Evolutionary conservation across 306 rosid species (phyloP), one percentile per base, ranked within the genome.

Genomic region (Medicago arabica): DNA sequence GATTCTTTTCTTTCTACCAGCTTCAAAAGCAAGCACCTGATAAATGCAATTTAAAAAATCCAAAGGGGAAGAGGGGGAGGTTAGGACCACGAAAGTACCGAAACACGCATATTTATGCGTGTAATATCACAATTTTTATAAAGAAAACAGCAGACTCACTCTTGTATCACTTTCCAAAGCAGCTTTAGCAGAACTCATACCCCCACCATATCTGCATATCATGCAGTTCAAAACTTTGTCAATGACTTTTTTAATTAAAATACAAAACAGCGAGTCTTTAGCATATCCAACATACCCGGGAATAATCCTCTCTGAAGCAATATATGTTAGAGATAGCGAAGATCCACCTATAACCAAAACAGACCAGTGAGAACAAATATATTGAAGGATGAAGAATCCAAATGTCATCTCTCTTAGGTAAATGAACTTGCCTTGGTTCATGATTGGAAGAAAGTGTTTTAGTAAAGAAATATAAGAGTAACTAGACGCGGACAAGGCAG

Each of bases 131-230:
- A 21, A 14, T 16, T 50, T 54, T 28, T 31, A 19, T 28, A 55
- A 68, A 46, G 16, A 63, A 67, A 58, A 21, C 7, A 5, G 53
- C 38, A 77, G 72, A 75, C 91, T 81, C 75, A 92, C 99, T 62
- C 85, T 82, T 25, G 99, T 95, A 79, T 95, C 99, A 75, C 99
- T 95, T 87, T 95, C 99, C 77, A 95, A 83, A 39, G 97, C 97
- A 75, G 99, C 97, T 84, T 95, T 95, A 54, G 99, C 99, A 82
- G 99, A 95, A 87, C 99, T 95, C 99, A 95, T 95, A 61, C 99
- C 99, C 17, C 99, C 97, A 75, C 99, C 99, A 71, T 94, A 94
- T 73, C 98, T 94, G 83, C 40, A 68, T 69, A 69, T 65, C 8
- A 72, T 41, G 9, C 57, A 65, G 71, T 31, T 59, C 44, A 67